Evolutionary conservation across 345 rosid genomes (phyloP), one percentile per base, ranked within the genome.

Genomic region (Toxicodendron radicans): DNA sequence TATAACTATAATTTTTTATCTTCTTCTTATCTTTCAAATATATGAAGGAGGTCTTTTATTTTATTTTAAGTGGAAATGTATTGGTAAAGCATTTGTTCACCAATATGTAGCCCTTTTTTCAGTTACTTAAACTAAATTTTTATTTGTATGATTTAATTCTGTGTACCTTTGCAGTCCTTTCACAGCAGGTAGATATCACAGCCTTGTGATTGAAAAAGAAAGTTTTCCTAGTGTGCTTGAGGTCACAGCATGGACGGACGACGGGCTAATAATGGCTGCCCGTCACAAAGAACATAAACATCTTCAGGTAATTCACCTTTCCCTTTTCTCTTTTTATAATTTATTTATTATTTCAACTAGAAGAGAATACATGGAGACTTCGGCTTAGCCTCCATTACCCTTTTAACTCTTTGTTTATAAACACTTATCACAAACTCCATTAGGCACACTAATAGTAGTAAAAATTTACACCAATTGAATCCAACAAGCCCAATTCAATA

Each of bases 231-330:
- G 70, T n/a, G 90, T 75, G 71, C 93, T 91, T 5, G 97, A 93
- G 85, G 76, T 96, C 71, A 93, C 97, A 1, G 99, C 99, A 6
- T 92, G 97, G 97, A 93, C 98, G 2, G 95, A 93, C 46, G 97
- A 93, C 76, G 99, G 94, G 49, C 78, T 92, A 58, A 80, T 96
- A 76, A 93, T 96, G 99, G 99, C 98, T 6, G 97, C 97, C 73
- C 88, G 98, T 17, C 99, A 93, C 85, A 84, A 81, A 80, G 87
- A 81, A 76, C 79, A 93, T 79, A 92, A 87, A 79, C 85, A 91
- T 77, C 77, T 96, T 53, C 97, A 88, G 95, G 99, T 93, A 71
- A 67, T 64, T n/a, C n/a, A n/a, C n/a, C n/a, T n/a, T n/a, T n/a
- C n/a, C n/a, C n/a, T n/a, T n/a, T n/a, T n/a, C n/a, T n/a, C n/a